These are phyloP conservation scores for Fomitiporia mediterranea DNA, from an alignment of 1,284 basidiomycete species.

Conservation along the genomic window DNA sequence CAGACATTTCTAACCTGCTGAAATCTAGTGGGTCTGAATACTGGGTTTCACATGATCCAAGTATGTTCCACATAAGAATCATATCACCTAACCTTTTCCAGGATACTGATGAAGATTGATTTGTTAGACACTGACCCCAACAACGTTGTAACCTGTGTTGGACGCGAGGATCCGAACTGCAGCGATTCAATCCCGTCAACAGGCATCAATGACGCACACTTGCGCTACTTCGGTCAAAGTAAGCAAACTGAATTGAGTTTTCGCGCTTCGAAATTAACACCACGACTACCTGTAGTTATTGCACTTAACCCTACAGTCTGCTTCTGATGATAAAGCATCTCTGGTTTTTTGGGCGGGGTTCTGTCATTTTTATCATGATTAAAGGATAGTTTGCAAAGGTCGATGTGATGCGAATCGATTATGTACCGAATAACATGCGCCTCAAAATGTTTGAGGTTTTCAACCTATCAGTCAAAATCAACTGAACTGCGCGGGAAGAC, in stretches of 20 bases:
- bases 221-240: conserved; percentile 42
- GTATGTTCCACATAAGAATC: conserved; percentile 23
- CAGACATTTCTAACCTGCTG: not conserved
- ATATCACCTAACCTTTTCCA: not conserved
- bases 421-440: too few species aligned
- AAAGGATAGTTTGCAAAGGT: too few species aligned
- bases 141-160: conserved; percentile 32
- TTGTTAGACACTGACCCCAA: conserved; percentile 34
- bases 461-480: too few species aligned
- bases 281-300: conserved; percentile 16
- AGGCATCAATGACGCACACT: conserved; percentile 39
- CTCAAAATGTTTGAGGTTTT: too few species aligned
- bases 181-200: conserved; percentile 32
- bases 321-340: too few species aligned
- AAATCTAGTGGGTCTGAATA: conserved; percentile 40
- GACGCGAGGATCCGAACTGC: conserved; percentile 19
- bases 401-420: too few species aligned
- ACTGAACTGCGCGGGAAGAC: too few species aligned
- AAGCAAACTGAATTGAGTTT: conserved; percentile 15
- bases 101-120: too few species aligned
- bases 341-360: too few species aligned
- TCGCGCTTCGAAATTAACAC: too few species aligned
- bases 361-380: too few species aligned
- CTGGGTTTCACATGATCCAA: conserved; percentile 40
- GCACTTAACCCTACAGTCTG: conserved; percentile 15